Evolutionary conservation across 768 basidiomycete genomes (phyloP), one percentile per base, ranked within the genome.

Genomic region (Zangia roseola): DNA sequence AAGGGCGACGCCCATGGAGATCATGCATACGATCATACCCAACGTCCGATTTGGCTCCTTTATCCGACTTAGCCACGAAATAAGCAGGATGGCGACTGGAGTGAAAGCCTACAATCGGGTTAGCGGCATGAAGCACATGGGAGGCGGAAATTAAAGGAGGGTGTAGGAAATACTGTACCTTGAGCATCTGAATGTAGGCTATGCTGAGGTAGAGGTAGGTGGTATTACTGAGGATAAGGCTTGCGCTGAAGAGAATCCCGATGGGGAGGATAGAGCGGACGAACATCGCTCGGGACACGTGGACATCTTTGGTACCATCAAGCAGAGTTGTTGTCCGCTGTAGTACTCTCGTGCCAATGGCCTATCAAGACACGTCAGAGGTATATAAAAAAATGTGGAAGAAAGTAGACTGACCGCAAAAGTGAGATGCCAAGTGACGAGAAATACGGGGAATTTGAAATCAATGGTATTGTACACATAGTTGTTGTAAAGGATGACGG

Each of bases 401-500:
- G 28, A 13, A 19, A 14, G 30, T 13, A 37, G 10, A 70, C 76
- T 67, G 63, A 80, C 81, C 45, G 86, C 85, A 55, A 91, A 83
- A 24, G 77, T 73, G 24, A 86, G 69, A 67, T 93, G 93, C 79
- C 79, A 94, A 35, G 92, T 94, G 47, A 94, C 92, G 39, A 93
- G 79, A 70, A 94, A 95, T 55, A 97, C 92, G 24, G 94, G 94
- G 74, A 75, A 97, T 62, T 82, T 81, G 76, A 97, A 97, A 52
- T 83, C 69, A 61, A 88, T 81, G 38, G 79, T 80, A 70, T 88
- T 89, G 77, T 90, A 92, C 58, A 91, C 70, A 64, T 84, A 84
- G 69, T 93, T 95, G 80, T 97, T 97, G 82, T 97, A 97, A 50
- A 97, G 83, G 71, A 97, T 97, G 65, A 97, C 94, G 8, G 82